Conservation (phyloP, 805 yeast genomes). For the Vanderwaltozyma verrucispora region DNA sequence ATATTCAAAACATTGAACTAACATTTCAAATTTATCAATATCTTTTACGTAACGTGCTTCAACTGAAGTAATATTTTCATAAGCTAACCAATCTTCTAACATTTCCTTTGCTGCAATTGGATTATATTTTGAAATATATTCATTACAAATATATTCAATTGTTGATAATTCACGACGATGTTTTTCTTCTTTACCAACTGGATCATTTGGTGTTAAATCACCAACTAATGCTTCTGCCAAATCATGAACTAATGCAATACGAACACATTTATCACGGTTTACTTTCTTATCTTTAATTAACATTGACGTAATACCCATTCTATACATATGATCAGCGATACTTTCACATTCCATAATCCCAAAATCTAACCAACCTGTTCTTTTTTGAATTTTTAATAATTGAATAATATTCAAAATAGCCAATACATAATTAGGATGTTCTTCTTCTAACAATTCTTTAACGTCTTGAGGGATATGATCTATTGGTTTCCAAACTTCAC, state of each 20-base stretch:
- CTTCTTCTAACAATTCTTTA: conserved; percentile 15
- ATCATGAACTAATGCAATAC: conserved; percentile 85
- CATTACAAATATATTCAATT: conserved; percentile 49
- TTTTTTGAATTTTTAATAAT: conserved; percentile 61
- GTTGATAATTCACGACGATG: conserved; percentile 71
- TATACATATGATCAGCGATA: conserved; percentile 91
- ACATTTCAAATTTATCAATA: conserved; percentile 83
- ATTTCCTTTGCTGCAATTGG: conserved; percentile 51
- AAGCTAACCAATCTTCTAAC: conserved; percentile 70
- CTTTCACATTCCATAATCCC: conserved; percentile 39
- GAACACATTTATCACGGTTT: conserved; percentile 60
- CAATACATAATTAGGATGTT: conserved; percentile 33
- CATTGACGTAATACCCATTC: conserved; percentile 81
- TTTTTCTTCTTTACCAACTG: conserved; percentile 67
- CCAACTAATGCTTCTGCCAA: conserved; percentile 93
- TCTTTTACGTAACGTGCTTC: conserved; percentile 92
- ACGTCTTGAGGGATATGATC: conserved; percentile 34
- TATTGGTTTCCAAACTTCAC: conserved; percentile 35
- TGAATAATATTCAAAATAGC: conserved; percentile 57
- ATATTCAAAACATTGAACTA: conserved; percentile 74
- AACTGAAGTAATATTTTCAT: conserved; percentile 68
- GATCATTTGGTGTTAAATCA: conserved; percentile 79
- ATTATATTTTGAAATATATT: conserved; percentile 58
- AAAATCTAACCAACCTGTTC: conserved; percentile 93
- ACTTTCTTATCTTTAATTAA: conserved; percentile 43